Percentiles rank a stretch among this genome's conserved stretches.
Evolutionary conservation across 169 alveolate genomes (phyloP).

Genomic region (Babesia ovata): DNA sequence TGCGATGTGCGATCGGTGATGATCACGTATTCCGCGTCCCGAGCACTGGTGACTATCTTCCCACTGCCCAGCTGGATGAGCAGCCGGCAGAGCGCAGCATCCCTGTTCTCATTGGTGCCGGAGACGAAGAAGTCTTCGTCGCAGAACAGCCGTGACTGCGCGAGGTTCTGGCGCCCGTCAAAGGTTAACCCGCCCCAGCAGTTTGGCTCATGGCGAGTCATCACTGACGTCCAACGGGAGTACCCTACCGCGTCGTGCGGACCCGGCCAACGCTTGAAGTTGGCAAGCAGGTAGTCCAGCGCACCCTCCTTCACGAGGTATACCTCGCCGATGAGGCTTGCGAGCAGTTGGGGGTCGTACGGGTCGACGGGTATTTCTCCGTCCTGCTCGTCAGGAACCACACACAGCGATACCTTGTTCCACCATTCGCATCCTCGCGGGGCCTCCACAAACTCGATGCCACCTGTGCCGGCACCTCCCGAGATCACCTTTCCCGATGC

Average conservation of each 20-base stretch:
- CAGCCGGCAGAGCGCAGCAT: conserved; percentile 59
- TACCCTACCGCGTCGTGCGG: conserved; percentile 73
- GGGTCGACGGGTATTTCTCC: conserved; percentile 66
- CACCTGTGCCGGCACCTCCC: conserved; percentile 82
- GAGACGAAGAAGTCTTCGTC: conserved; percentile 74
- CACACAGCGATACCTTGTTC: conserved; percentile 76
- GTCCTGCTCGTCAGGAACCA: conserved; percentile 72
- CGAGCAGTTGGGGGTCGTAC: conserved; percentile 63
- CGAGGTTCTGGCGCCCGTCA: conserved; percentile 76
- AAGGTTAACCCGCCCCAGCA: conserved; percentile 71
- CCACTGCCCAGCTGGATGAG: conserved; percentile 76
- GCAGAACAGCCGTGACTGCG: conserved; percentile 75
- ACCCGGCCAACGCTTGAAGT: conserved; percentile 77
- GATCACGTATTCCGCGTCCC: conserved; percentile 76
- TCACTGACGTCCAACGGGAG: conserved; percentile 47
- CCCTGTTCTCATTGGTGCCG: conserved; percentile 42
- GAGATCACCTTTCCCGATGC: conserved; percentile 72
- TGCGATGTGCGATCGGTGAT: conserved; percentile 60
- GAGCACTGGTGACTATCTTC: conserved; percentile 63
- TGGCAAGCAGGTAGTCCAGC: conserved; percentile 72
- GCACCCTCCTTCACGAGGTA: conserved; percentile 76
- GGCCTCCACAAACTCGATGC: conserved; percentile 76
- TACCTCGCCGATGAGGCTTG: conserved; percentile 78
- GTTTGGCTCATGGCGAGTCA: conserved; percentile 63
- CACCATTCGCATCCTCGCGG: conserved; percentile 76